phyloP scores from a whole-genome alignment of 2,329 filamentous ascomycete species.

The Penicillium vulpinum region DNA sequence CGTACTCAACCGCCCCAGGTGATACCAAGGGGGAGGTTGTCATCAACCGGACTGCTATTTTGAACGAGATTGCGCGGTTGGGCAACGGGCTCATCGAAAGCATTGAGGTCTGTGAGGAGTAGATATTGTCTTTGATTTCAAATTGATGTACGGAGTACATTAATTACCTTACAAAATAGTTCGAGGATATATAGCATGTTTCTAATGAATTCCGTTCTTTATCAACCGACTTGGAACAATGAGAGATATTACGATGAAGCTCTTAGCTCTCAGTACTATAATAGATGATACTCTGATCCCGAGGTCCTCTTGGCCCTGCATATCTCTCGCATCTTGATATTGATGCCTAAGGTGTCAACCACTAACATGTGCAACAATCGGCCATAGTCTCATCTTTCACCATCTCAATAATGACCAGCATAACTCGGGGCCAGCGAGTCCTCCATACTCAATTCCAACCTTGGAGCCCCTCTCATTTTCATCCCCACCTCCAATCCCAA shows the following conservation, averaged over 20 bases:
- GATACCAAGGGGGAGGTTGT: slow-evolving; percentile 25
- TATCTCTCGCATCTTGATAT: neutral
- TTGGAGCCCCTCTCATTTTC: neutral
- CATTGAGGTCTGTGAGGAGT: slow-evolving; percentile 56
- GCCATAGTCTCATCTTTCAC: neutral
- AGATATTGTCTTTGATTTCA: slow-evolving; percentile 12
- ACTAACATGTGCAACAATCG: neutral
- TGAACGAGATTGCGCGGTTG: slow-evolving; percentile 50
- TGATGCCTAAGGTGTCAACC: slow-evolving; percentile 9
- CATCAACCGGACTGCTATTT: slow-evolving; percentile 43
- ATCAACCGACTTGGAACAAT: neutral
- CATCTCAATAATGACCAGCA: slow-evolving; percentile 13
- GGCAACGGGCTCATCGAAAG: slow-evolving; percentile 65
- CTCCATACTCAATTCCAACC: slow-evolving; percentile 5
- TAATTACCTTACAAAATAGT: slow-evolving; percentile 1
- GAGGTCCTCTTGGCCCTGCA: neutral
- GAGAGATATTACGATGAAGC: neutral
- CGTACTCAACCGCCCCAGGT: slow-evolving; percentile 38
- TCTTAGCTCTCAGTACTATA: neutral
- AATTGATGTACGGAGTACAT: slow-evolving; percentile 26
- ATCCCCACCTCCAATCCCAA: neutral
- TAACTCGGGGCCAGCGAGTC: slow-evolving; percentile 8
- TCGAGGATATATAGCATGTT: neutral
- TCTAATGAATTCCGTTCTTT: neutral
- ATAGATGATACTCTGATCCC: neutral